Evolutionary conservation across 2,329 filamentous ascomycete species (phyloP).

Genomic region (Chrysoporthe austroafricana): DNA sequence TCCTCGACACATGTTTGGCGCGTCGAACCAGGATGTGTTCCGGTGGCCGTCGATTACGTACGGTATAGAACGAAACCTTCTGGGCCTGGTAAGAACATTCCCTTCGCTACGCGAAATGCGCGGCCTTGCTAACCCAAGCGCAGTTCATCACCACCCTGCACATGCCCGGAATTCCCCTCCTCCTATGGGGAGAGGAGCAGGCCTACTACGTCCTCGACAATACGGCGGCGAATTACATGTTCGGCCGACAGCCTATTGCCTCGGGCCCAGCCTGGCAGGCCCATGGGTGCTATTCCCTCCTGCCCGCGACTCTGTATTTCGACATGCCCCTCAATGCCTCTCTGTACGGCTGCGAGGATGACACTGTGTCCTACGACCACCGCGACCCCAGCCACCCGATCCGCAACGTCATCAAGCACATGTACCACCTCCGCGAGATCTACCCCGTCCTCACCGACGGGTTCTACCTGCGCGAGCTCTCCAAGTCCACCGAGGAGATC

Average conservation of each 20-base stretch:
- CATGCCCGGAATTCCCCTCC: constrained; percentile 35
- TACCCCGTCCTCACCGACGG: constrained; percentile 65
- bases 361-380: constrained; percentile 59
- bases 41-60: constrained; percentile 63
- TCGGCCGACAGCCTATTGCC: constrained; percentile 66
- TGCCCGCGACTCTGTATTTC: constrained; percentile 60
- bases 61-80: constrained; percentile 59
- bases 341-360: constrained; percentile 59
- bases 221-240: constrained; percentile 67
- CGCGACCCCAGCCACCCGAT: constrained; percentile 65
- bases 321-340: constrained; percentile 60
- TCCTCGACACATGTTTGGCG: constrained; percentile 66
- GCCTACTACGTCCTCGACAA: constrained; percentile 67
- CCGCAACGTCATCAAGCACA: constrained; percentile 62
- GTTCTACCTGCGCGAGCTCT: constrained; percentile 58
- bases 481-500: constrained; percentile 58
- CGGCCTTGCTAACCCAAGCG: not conserved
- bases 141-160: constrained; percentile 61
- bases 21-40: constrained; percentile 69
- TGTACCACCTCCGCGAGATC: constrained; percentile 61
- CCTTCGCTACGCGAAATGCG: too few species aligned
- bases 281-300: constrained; percentile 65
- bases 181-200: constrained; percentile 71
- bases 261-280: constrained; percentile 65
- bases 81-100: constrained; percentile 41